Base-by-base conservation (phyloP, 108 stramenopile species). In the Cyclostephanos tholiformis region DNA sequence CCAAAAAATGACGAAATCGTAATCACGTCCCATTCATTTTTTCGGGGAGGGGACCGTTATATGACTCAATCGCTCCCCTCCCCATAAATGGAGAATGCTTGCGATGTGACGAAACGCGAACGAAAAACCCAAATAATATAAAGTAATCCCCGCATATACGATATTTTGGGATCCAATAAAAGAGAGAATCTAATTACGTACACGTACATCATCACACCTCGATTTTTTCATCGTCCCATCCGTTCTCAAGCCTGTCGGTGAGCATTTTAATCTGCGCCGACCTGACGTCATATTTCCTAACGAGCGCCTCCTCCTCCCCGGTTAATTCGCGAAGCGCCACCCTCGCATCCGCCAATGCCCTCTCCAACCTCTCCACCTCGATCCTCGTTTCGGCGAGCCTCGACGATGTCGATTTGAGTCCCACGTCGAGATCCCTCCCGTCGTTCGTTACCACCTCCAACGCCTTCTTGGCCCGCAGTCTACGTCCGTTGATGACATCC, bases 401-500 rank as follows among this genome's bases (percentile, higher is more conserved):
- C 10, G 75, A 16, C 26, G 53, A n/a, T 1, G 78, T 86, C 7
- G 61, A 67, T n/a, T n/a, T n/a, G n/a, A n/a, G n/a, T n/a, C n/a
- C n/a, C n/a, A n/a, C 4, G 78, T 86, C 7, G 61, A 67, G 38
- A 71, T 60, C 55, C 79, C 74, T 25, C 85, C 68, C 49, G 68
- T 95, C 94, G 12, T 88, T 80, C 26, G 58, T 68, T 0, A 95
- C 83, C 17, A 83, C 77, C 67, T 87, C 81, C 63, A 89, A 72
- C 39, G 91, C 92, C 43, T 90, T 89, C 71, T 84, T 75, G 26
- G 94, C 94, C 16, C 94, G 80, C 61, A 90, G 71, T 57, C 90
- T 77, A 6, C 94, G 80, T 56, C 94, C 94, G 7, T 76, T 78
- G 26, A 83, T 53, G 10, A 95, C 69, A 61, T 85, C 80, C 30